Percentiles rank a stretch among this genome's conserved stretches.
Evolutionary conservation across 768 basidiomycete species (phyloP).

Genomic region (Suillus subluteus): DNA sequence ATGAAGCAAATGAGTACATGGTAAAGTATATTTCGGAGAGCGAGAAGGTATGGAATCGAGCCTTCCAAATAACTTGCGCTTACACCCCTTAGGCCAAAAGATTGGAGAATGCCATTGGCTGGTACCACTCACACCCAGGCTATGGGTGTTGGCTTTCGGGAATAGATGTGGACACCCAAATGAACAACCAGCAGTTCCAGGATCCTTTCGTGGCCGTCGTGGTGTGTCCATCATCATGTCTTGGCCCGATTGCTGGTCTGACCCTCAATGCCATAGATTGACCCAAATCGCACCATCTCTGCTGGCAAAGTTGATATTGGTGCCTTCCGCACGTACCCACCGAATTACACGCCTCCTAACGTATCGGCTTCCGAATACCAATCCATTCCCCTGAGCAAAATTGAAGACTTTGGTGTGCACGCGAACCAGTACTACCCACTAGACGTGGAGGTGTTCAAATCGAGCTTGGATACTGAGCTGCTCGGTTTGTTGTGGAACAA

Average conservation of each 20-base stretch:
- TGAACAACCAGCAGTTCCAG: constrained; percentile 92
- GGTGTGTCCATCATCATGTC: constrained; percentile 47
- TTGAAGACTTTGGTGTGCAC: constrained; percentile 99
- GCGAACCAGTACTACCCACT: constrained; percentile 95
- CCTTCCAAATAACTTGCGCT: constrained; percentile 1
- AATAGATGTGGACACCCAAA: constrained; percentile 97
- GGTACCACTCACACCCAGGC: constrained; percentile 98
- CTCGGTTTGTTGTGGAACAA: constrained; percentile 97
- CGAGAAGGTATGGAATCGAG: constrained; percentile 58
- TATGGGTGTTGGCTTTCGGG: constrained; percentile 99
- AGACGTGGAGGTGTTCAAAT: constrained; percentile 95
- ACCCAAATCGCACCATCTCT: constrained; percentile 97
- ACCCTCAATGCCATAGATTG: constrained; percentile 59
- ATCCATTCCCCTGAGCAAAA: constrained; percentile 94
- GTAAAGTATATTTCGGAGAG: constrained; percentile 87
- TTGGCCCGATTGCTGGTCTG: background rate
- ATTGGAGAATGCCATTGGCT: constrained; percentile 88
- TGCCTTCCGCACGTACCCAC: constrained; percentile 97
- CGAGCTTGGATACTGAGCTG: constrained; percentile 82
- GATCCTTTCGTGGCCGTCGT: constrained; percentile 98
- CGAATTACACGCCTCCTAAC: constrained; percentile 86
- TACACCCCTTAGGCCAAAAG: constrained; percentile 65
- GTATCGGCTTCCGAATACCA: constrained; percentile 84
- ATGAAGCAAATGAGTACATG: constrained; percentile 98
- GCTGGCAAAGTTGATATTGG: constrained; percentile 99